Percentiles rank a stretch among this genome's conserved stretches.
Evolutionary conservation across 108 stramenopile species (phyloP).

Genomic region (Fistulifera solaris): DNA sequence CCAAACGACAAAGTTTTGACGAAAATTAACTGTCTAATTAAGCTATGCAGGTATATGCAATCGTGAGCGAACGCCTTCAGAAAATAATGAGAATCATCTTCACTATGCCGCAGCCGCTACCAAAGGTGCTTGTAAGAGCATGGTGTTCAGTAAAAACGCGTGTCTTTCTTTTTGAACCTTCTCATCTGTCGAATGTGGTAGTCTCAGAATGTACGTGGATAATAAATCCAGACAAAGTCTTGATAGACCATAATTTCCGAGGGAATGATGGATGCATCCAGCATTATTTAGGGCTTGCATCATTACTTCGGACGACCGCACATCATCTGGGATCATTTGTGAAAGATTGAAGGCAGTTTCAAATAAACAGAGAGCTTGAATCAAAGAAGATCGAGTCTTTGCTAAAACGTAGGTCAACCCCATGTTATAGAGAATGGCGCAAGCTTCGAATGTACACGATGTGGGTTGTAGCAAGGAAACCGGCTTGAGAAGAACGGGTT

Average conservation of each 20-base stretch:
- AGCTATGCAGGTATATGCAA: too few species aligned
- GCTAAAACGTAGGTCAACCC: neutral
- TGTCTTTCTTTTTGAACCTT: neutral
- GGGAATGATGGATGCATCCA: neutral
- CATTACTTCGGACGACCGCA: neutral
- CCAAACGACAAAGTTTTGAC: too few species aligned
- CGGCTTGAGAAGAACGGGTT: too few species aligned
- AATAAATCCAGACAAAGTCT: neutral
- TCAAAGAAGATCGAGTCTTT: neutral
- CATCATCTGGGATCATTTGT: neutral
- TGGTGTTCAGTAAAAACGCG: neutral
- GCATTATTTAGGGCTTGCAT: neutral
- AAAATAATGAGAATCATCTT: too few species aligned
- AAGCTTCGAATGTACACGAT: conserved; percentile 1
- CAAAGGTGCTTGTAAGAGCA: conserved; percentile 1
- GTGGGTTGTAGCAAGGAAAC: neutral
- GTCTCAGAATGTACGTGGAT: neutral
- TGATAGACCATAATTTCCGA: neutral
- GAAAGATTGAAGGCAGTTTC: neutral
- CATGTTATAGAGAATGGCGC: conserved; percentile 1
- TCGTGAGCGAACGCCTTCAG: too few species aligned
- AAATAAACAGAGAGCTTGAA: neutral
- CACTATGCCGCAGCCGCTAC: neutral
- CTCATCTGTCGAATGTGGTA: neutral
- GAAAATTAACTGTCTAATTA: too few species aligned